These are phyloP conservation scores for Monotropa hypopitys DNA, from an alignment of 179 eudicot genomes.

Conservation along the genomic window DNA sequence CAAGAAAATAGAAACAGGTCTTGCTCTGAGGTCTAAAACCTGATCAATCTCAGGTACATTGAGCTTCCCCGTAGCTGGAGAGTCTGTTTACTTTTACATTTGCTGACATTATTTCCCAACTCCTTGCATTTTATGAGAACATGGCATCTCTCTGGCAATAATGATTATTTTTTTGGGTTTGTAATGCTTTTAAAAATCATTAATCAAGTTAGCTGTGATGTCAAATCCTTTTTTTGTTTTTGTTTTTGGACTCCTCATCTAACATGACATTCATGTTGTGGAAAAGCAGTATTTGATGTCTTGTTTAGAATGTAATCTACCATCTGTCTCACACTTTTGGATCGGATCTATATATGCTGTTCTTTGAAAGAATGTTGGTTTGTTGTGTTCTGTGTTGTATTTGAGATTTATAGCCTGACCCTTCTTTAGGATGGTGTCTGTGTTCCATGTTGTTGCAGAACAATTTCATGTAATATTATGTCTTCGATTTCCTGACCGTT, in stretches of 20 bases:
- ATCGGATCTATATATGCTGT: not conserved
- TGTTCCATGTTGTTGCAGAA: not conserved
- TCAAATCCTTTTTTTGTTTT: not conserved
- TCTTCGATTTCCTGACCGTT: not conserved
- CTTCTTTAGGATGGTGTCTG: not conserved
- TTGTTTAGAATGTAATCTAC: not conserved
- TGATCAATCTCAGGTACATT: constrained; percentile 13
- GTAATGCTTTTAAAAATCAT: not conserved
- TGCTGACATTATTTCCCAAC: not conserved
- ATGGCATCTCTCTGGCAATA: not conserved
- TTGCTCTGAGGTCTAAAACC: constrained; percentile 39
- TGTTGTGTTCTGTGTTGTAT: not conserved
- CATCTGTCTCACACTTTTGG: not conserved
- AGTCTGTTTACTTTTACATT: not conserved
- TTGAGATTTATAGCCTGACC: not conserved
- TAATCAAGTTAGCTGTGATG: not conserved
- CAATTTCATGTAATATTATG: not conserved
- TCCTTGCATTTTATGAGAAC: not conserved
- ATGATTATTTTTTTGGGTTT: not conserved
- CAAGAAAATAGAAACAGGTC: constrained; percentile 79
- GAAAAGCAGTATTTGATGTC: not conserved
- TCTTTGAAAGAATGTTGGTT: not conserved
- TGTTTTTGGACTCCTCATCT: not conserved
- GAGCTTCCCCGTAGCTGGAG: not conserved
- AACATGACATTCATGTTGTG: too few species aligned